These are phyloP conservation scores for Zangia roseola DNA, from an alignment of 768 basidiomycete genomes.

Conservation along the genomic window DNA sequence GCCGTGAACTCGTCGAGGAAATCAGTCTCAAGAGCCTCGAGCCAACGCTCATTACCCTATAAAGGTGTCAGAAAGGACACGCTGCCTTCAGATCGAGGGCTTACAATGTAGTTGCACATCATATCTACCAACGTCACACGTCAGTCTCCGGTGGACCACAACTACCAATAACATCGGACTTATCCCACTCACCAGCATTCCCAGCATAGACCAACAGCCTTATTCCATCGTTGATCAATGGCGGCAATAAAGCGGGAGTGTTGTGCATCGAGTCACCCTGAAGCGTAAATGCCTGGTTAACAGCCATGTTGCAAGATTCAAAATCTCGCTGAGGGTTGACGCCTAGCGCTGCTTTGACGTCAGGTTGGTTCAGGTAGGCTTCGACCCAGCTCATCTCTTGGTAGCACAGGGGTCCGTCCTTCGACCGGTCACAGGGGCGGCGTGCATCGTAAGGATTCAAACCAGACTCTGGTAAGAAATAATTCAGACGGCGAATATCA, in stretches of 20 bases:
- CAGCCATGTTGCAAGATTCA: slow-evolving; percentile 70
- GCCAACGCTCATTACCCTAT: slow-evolving; percentile 78
- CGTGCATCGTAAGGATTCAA: slow-evolving; percentile 91
- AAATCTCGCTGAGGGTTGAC: slow-evolving; percentile 60
- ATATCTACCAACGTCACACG: slow-evolving; percentile 48
- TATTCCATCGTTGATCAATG: slow-evolving; percentile 79
- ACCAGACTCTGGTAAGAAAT: slow-evolving; percentile 49
- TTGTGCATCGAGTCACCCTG: slow-evolving; percentile 90
- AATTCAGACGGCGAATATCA: not conserved
- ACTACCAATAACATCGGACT: not conserved
- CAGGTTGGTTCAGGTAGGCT: slow-evolving; percentile 77
- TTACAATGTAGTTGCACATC: slow-evolving; percentile 84
- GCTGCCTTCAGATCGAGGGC: slow-evolving; percentile 10
- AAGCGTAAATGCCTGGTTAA: slow-evolving; percentile 77
- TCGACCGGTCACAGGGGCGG: slow-evolving; percentile 63
- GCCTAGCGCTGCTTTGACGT: slow-evolving; percentile 77
- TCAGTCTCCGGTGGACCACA: slow-evolving; percentile 7
- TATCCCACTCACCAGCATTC: slow-evolving; percentile 57
- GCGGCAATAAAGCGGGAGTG: slow-evolving; percentile 72
- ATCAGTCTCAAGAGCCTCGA: slow-evolving; percentile 57
- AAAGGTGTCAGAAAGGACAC: not conserved
- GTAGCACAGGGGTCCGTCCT: slow-evolving; percentile 77
- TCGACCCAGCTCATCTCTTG: slow-evolving; percentile 85
- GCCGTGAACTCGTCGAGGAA: slow-evolving; percentile 61
- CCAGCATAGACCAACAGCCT: slow-evolving; percentile 88